Percentiles rank a stretch among this genome's conserved stretches.
phyloP scores from a whole-genome alignment of 1,284 basidiomycete species.

The Sporisorium sorghi region DNA sequence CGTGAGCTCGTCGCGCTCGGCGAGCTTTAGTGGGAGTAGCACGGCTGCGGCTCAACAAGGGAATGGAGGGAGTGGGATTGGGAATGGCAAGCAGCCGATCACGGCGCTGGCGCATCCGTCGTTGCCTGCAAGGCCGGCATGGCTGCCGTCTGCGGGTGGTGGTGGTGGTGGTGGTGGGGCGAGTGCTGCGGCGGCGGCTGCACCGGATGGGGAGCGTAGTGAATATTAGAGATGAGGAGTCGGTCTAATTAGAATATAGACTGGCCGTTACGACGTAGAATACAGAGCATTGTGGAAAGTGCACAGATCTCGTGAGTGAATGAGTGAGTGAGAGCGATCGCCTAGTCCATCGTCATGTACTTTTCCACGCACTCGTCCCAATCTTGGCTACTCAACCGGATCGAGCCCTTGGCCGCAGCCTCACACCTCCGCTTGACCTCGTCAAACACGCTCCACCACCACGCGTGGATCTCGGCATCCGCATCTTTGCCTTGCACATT shows the following conservation, averaged over 20 bases:
- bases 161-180: too few relatives aligned
- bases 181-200: background rate
- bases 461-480: conserved; percentile 51
- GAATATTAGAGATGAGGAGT: background rate
- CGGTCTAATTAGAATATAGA: too few relatives aligned
- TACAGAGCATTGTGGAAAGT: background rate
- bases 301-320: background rate
- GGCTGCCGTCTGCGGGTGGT: conserved; percentile 19
- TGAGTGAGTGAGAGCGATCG: background rate
- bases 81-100: background rate
- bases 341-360: conserved; percentile 35
- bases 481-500: conserved; percentile 20
- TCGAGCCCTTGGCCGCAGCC: background rate
- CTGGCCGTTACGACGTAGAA: conserved; percentile 1
- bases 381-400: conserved; percentile 10
- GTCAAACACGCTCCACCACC: conserved; percentile 63
- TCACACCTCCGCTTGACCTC: conserved; percentile 1
- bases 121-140: conserved; percentile 38
- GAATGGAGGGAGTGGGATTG: background rate
- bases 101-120: conserved; percentile 27
- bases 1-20: conserved; percentile 31
- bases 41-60: background rate
- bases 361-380: conserved; percentile 39
- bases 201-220: background rate
- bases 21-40: conserved; percentile 28